Conservation (phyloP, 2,329 filamentous ascomycete genomes). For the Aspergillus brunneoviolaceus region DNA sequence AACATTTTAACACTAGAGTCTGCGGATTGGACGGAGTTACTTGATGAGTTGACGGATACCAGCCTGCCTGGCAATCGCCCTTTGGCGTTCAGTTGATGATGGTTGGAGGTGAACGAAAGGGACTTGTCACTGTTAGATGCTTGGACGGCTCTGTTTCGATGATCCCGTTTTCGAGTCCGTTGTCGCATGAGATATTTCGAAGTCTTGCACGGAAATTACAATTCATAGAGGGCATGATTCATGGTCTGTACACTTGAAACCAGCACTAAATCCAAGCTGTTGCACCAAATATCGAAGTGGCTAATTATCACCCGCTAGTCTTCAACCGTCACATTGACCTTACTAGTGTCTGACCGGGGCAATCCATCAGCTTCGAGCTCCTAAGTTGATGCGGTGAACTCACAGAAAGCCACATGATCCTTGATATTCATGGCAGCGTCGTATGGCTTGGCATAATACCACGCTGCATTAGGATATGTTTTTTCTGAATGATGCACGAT, state of each 20-base stretch:
- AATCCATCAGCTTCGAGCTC: background rate
- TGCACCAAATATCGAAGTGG: too few species aligned
- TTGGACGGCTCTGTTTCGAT: too few species aligned
- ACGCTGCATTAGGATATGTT: conserved; percentile 55
- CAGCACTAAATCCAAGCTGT: too few species aligned
- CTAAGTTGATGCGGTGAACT: conserved; percentile 26
- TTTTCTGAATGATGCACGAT: conserved; percentile 33
- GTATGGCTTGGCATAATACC: conserved; percentile 58
- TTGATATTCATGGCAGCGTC: conserved; percentile 53
- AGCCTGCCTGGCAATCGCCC: conserved; percentile 19
- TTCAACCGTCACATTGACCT: conserved; percentile 28
- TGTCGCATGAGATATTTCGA: too few species aligned
- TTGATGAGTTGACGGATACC: conserved; percentile 29
- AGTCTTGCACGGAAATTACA: too few species aligned
- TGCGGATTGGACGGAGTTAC: conserved; percentile 32
- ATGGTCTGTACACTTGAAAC: too few species aligned
- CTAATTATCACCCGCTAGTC: too few species aligned
- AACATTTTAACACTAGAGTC: conserved; percentile 22
- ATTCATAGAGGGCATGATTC: too few species aligned
- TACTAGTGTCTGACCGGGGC: conserved; percentile 30
- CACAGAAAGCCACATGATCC: conserved; percentile 60
- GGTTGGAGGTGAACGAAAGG: too few species aligned
- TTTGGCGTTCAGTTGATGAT: background rate
- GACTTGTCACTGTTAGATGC: too few species aligned
- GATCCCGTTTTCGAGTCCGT: too few species aligned